Base-by-base conservation (phyloP, 1,139 yeast genomes). In the Kurtzmaniella quercitrusa region DNA sequence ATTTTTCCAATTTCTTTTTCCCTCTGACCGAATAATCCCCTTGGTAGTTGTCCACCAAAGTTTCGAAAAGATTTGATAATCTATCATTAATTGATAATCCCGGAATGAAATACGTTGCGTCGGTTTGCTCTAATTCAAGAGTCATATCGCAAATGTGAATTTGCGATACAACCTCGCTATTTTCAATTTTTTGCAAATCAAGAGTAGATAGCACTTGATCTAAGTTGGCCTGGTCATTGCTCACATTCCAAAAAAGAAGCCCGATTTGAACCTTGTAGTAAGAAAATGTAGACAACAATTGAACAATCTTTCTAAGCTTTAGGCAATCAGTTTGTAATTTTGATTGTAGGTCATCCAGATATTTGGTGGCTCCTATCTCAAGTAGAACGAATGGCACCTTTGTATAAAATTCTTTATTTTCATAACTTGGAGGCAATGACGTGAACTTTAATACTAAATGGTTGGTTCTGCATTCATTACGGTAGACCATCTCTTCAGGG, bases 301-400 rank as follows among this genome's bases (percentile, higher is more conserved):
- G 63, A 2, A 68, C 46, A 2, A 77, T 55, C 48, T 76, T 76
- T 12, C 50, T 50, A 39, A 77, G 55, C 12, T 74, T 69, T 7
- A 50, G 50, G 10, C 61, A 53, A 52, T 76, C 81, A 18, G 65
- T 51, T 8, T 50, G 47, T 25, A 77, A 56, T 43, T 71, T 75
- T 1, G 56, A 53, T 4, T 52, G 44, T 3, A 70, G 51, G 2
- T 57, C 46, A 8, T 38, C 38, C 54, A 33, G 10, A 29, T n/a
- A 46, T 10, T 54, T 54, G 1, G 62, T 51, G 12, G 68, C 52
- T 2, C 82, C 82, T 51, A 79, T 67, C 50, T 77, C 81, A 49
- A 77, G 65, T 10, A 78, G 46, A 3, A 78, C 45, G 43, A 75
- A 68, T 1, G 73, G 58, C 1, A 73, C 59, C 31, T 62, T 57